phyloP scores from a whole-genome alignment of 371 early-diverging fungal species.

The Mucor saturninus region DNA sequence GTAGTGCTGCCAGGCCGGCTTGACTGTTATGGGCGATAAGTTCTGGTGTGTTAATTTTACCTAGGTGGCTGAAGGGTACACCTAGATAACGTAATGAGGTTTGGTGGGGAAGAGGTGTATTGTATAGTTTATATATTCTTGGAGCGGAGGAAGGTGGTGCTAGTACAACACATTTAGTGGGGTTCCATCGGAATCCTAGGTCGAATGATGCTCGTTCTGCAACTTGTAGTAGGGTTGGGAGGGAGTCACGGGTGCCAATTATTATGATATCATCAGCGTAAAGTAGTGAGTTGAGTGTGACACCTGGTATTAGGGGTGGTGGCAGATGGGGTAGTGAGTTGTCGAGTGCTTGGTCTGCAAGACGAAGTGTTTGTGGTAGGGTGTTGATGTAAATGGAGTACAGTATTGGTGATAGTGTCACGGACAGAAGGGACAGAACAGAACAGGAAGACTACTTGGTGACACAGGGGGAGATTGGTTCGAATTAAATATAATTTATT shows the following conservation, averaged over 20 bases:
- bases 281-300: not conserved
- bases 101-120: not conserved
- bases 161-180: slow-evolving; percentile 25
- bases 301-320: not conserved
- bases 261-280: slow-evolving; percentile 19
- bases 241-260: slow-evolving; percentile 2
- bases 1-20: too few species aligned
- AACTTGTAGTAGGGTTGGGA: not conserved
- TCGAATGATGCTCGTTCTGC: slow-evolving; percentile 14
- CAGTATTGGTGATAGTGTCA: slow-evolving; percentile 27
- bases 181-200: slow-evolving; percentile 29
- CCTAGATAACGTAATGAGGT: not conserved
- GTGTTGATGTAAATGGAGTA: slow-evolving; percentile 28
- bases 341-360: too few species aligned
- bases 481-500: too few species aligned
- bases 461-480: too few species aligned
- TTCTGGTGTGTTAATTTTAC: too few species aligned
- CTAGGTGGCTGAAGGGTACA: not conserved
- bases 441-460: too few species aligned
- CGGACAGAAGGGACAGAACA: too few species aligned
- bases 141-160: too few species aligned
- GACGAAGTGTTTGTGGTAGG: not conserved
- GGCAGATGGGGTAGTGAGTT: too few species aligned
- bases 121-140: not conserved
- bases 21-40: too few species aligned